phyloP scores from a whole-genome alignment of 768 basidiomycete species.

The Naematelia aurantialba region DNA sequence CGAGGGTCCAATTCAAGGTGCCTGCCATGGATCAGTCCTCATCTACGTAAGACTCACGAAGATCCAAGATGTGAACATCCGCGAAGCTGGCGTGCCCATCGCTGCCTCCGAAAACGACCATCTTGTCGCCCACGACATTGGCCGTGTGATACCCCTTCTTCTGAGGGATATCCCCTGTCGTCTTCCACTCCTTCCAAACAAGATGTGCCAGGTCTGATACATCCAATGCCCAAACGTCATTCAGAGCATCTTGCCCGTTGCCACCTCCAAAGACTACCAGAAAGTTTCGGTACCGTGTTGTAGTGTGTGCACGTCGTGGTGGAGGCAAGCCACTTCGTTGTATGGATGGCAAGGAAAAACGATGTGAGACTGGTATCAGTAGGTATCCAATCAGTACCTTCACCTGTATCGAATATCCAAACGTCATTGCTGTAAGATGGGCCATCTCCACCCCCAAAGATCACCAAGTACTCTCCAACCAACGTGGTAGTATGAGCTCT shows the following conservation, averaged over 20 bases:
- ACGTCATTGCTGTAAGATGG: conserved; percentile 76
- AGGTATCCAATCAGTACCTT: conserved; percentile 18
- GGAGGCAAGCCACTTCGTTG: conserved; percentile 52
- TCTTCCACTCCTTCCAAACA: conserved; percentile 62
- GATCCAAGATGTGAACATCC: conserved; percentile 79
- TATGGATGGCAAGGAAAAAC: conserved; percentile 45
- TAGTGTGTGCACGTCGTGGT: conserved; percentile 81
- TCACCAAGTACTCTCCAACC: conserved; percentile 61
- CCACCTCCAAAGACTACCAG: conserved; percentile 93
- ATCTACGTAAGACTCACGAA: conserved; percentile 59
- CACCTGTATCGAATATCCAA: conserved; percentile 74
- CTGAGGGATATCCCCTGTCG: conserved; percentile 54
- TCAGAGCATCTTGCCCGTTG: conserved; percentile 81
- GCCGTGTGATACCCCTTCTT: conserved; percentile 79
- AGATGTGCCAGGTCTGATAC: conserved; percentile 56
- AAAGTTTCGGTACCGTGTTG: conserved; percentile 66
- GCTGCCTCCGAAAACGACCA: conserved; percentile 86
- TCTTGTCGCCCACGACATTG: conserved; percentile 75
- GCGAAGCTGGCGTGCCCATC: conserved; percentile 84
- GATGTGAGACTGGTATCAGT: conserved; percentile 36
- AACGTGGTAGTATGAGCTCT: conserved; percentile 84
- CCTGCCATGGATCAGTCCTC: conserved; percentile 24
- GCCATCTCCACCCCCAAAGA: conserved; percentile 85
- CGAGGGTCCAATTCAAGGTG: conserved; percentile 47
- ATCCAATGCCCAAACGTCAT: conserved; percentile 85